Percentiles rank a stretch among this genome's conserved stretches.
Evolutionary conservation across 352 stramenopile species (phyloP).

Genomic region (Aphanomyces astaci): DNA sequence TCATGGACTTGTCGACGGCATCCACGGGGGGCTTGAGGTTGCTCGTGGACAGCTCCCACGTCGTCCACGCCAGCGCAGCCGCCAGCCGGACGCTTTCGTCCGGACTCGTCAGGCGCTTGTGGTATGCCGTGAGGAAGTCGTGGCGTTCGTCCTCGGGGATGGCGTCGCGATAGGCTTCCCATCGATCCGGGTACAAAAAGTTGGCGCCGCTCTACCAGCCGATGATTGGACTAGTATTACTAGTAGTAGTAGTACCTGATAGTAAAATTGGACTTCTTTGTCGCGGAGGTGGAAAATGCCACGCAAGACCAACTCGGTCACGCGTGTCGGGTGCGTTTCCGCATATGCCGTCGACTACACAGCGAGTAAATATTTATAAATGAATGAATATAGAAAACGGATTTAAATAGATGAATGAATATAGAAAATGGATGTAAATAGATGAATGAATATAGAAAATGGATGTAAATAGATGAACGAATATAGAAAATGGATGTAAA

Average conservation of each 20-base stretch:
- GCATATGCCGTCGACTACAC: constrained; percentile 85
- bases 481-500: too few species aligned
- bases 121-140: constrained; percentile 80
- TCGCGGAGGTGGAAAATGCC: constrained; percentile 90
- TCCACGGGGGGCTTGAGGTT: constrained; percentile 66
- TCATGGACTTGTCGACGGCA: constrained; percentile 68
- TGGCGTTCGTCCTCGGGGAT: constrained; percentile 82
- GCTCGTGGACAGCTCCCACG: constrained; percentile 85
- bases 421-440: too few species aligned
- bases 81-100: constrained; percentile 73
- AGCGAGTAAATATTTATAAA: too few species aligned
- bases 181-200: constrained; percentile 87
- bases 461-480: too few species aligned
- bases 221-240: too few species aligned
- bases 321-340: constrained; percentile 67
- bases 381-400: too few species aligned
- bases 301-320: constrained; percentile 86
- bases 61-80: constrained; percentile 84
- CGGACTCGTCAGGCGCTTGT: constrained; percentile 80
- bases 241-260: constrained; percentile 70
- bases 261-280: constrained; percentile 91
- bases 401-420: too few species aligned
- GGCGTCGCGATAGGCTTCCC: constrained; percentile 80
- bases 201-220: constrained; percentile 74
- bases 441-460: too few species aligned